Conservation (phyloP, 1,284 basidiomycete genomes). For the Boletus semigastroideus region DNA sequence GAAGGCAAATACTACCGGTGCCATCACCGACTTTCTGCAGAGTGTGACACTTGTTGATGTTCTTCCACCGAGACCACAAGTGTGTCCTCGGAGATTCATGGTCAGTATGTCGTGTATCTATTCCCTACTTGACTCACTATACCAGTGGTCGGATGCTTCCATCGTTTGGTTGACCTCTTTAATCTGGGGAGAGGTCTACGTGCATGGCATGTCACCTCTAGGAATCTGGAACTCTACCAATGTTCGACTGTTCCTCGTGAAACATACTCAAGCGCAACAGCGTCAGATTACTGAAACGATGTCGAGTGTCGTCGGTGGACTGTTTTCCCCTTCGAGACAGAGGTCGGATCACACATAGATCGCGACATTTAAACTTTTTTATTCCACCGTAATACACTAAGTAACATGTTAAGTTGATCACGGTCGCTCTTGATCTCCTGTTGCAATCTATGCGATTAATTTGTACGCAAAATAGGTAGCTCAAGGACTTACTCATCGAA, state of each 20-base stretch:
- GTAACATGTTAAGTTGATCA: too few species aligned
- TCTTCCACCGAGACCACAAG: constrained; percentile 66
- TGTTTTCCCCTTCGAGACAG: constrained; percentile 32
- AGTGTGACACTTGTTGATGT: constrained; percentile 64
- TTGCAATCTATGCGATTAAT: not conserved
- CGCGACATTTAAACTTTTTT: not conserved
- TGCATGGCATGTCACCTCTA: constrained; percentile 80
- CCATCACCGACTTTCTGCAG: constrained; percentile 69
- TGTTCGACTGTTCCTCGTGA: constrained; percentile 86
- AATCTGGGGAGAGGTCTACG: constrained; percentile 92
- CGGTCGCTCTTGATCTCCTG: not conserved
- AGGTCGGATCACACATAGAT: constrained; percentile 30
- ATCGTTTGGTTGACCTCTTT: constrained; percentile 87
- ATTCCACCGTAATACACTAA: too few species aligned
- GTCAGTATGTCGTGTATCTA: constrained; percentile 40
- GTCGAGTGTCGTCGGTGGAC: constrained; percentile 66
- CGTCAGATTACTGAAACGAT: constrained; percentile 75
- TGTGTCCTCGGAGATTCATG: constrained; percentile 71
- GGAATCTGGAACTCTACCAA: constrained; percentile 88
- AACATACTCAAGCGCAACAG: constrained; percentile 70
- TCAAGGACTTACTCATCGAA: constrained; percentile 5
- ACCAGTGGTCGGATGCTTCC: constrained; percentile 86
- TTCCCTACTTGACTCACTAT: not conserved
- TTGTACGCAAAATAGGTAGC: not conserved
- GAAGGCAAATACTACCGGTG: constrained; percentile 61